Conservation (phyloP, 352 stramenopile species). For the Phytophthora ohioensis region DNA sequence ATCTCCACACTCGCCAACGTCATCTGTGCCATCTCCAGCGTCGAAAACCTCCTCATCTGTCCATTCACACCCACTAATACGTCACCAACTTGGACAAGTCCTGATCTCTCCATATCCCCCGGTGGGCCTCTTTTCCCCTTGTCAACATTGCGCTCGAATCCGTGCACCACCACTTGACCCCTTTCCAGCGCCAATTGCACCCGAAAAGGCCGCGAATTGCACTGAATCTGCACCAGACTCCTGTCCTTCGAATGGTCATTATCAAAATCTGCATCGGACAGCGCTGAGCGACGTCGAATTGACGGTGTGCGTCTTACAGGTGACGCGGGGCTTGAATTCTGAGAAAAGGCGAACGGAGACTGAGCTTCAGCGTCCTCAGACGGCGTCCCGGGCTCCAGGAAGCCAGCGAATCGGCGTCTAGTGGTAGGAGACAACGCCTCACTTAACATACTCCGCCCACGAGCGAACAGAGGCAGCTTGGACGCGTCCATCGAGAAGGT, state of each 20-base stretch:
- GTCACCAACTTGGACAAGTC: slow-evolving; percentile 58
- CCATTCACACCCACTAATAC: slow-evolving; percentile 73
- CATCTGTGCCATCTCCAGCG: slow-evolving; percentile 50
- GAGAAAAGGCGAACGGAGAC: slow-evolving; percentile 26
- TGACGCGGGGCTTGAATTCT: slow-evolving; percentile 14
- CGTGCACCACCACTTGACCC: slow-evolving; percentile 57
- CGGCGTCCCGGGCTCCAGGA: slow-evolving; percentile 37
- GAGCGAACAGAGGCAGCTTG: slow-evolving; percentile 41
- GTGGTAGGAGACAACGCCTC: slow-evolving; percentile 69
- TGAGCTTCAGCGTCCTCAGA: slow-evolving; percentile 12
- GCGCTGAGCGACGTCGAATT: slow-evolving; percentile 35
- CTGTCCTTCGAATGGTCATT: slow-evolving; percentile 3
- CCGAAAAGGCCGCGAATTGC: slow-evolving; percentile 55
- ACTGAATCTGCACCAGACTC: slow-evolving; percentile 61
- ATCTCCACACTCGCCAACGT: slow-evolving; percentile 49
- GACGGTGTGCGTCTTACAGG: slow-evolving; percentile 20
- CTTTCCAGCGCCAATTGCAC: slow-evolving; percentile 53
- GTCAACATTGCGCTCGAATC: slow-evolving; percentile 47
- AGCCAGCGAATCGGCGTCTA: slow-evolving; percentile 57
- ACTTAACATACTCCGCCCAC: slow-evolving; percentile 55
- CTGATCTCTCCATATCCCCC: slow-evolving; percentile 52
- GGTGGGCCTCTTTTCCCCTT: slow-evolving; percentile 32
- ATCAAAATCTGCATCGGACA: slow-evolving; percentile 38
- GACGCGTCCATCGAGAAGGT: slow-evolving; percentile 21
- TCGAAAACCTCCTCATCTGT: slow-evolving; percentile 52